A percentile compares a stretch with the other conserved stretches of the same genome.
phyloP scores from a whole-genome alignment of 116 monocot species.

The Trichopus zeylanicus region DNA sequence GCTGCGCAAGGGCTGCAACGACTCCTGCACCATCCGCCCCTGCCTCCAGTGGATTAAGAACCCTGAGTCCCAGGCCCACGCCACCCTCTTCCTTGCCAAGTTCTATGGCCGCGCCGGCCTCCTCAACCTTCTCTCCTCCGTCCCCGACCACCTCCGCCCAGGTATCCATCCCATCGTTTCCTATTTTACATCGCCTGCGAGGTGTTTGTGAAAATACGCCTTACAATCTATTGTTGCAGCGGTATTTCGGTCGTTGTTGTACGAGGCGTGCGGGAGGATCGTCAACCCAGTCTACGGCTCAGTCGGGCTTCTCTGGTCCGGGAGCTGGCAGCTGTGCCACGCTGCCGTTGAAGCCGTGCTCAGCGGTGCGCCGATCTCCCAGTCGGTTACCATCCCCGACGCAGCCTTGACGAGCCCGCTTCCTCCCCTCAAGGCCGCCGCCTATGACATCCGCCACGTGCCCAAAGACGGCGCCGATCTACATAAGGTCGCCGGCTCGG shows the following conservation, averaged over 20 bases:
- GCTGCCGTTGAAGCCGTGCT: conserved; percentile 51
- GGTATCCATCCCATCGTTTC: too few species aligned
- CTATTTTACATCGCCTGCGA: too few species aligned
- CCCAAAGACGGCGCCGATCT: conserved; percentile 19
- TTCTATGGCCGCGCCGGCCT: conserved; percentile 84
- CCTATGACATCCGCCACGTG: conserved; percentile 53
- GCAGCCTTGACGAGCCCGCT: conserved; percentile 17
- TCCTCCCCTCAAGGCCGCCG: background rate
- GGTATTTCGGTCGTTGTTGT: conserved; percentile 47
- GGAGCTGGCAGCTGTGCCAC: conserved; percentile 49
- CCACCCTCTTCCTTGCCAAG: conserved; percentile 82
- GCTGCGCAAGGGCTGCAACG: conserved; percentile 74
- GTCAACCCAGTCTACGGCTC: conserved; percentile 62
- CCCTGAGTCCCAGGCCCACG: conserved; percentile 65
- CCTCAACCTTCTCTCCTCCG: conserved; percentile 61
- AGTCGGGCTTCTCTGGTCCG: conserved; percentile 48
- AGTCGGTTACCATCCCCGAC: too few species aligned
- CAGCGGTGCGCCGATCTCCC: conserved; percentile 29
- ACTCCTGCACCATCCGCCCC: conserved; percentile 61
- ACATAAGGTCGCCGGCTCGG: background rate
- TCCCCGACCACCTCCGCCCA: conserved; percentile 51
- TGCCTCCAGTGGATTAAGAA: conserved; percentile 71
- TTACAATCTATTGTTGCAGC: conserved; percentile 17
- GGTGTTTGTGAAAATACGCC: too few species aligned
- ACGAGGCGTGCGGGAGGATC: conserved; percentile 54